These are phyloP conservation scores for Tagetes patula DNA, from an alignment of 129 eudicot genomes.

Conservation along the genomic window DNA sequence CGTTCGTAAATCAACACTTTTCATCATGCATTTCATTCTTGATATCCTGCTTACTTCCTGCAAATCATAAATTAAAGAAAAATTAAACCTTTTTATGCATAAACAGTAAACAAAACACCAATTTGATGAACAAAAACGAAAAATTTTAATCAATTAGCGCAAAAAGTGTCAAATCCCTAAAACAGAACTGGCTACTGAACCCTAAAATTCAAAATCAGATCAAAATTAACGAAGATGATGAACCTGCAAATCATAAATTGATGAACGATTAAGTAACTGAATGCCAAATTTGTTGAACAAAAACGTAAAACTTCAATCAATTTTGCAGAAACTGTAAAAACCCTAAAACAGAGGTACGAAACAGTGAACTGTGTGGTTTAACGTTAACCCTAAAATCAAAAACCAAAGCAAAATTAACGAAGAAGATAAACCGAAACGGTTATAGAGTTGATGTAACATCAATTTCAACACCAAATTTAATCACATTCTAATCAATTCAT, in stretches of 20 bases:
- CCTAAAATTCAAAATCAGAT: neutral
- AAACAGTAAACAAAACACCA: neutral
- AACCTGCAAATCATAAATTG: too few relatives aligned
- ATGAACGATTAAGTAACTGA: too few relatives aligned
- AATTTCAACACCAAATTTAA: neutral
- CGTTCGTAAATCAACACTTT: conserved; percentile 42
- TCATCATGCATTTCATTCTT: conserved; percentile 43
- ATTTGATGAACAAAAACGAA: neutral
- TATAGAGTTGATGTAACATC: conserved; percentile 18
- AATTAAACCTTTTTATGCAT: too few relatives aligned
- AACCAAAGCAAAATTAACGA: conserved; percentile 11
- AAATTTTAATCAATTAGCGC: too few relatives aligned
- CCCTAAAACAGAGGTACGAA: conserved; percentile 21
- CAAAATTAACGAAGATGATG: neutral
- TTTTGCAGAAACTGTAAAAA: conserved; percentile 14
- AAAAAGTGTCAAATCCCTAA: neutral
- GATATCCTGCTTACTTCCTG: conserved; percentile 44
- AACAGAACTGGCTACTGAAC: neutral
- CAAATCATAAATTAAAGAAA: neutral
- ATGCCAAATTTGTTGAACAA: neutral
- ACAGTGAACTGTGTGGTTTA: neutral
- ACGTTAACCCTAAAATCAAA: neutral
- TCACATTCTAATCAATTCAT: conserved; percentile 19
- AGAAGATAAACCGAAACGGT: neutral
- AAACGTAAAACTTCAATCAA: neutral